A percentile compares a stretch with the other conserved stretches of the same genome.
phyloP scores from a whole-genome alignment of 768 basidiomycete species.

The Auriscalpium microsporum region DNA sequence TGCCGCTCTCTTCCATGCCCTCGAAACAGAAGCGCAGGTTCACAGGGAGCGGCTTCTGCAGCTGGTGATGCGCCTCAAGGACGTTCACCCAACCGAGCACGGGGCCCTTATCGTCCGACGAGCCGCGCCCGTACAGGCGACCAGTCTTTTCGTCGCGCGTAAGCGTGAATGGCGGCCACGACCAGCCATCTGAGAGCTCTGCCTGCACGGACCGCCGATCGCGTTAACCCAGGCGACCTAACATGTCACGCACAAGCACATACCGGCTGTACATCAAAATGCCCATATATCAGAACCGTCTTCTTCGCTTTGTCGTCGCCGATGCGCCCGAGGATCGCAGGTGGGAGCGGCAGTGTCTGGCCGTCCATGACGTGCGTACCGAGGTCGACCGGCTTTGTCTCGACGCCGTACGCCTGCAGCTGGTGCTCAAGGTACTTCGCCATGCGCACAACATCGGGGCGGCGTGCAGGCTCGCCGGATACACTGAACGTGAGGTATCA shows the following conservation, averaged over 20 bases:
- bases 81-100: slow-evolving; percentile 86
- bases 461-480: slow-evolving; percentile 60
- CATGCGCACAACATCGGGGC: slow-evolving; percentile 80
- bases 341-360: slow-evolving; percentile 66
- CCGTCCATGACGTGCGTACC: slow-evolving; percentile 72
- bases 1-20: slow-evolving; percentile 95
- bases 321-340: slow-evolving; percentile 72
- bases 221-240: not conserved
- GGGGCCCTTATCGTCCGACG: slow-evolving; percentile 88
- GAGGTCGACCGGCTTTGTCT: slow-evolving; percentile 64
- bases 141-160: slow-evolving; percentile 42
- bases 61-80: slow-evolving; percentile 70
- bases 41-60: slow-evolving; percentile 68
- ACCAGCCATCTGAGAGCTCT: slow-evolving; percentile 69
- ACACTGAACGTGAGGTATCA: slow-evolving; percentile 30
- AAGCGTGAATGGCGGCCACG: slow-evolving; percentile 76
- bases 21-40: slow-evolving; percentile 91
- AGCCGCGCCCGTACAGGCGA: slow-evolving; percentile 76
- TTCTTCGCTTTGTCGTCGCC: slow-evolving; percentile 86
- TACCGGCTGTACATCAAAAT: slow-evolving; percentile 93
- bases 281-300: slow-evolving; percentile 89
- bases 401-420: slow-evolving; percentile 70
- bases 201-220: slow-evolving; percentile 23
- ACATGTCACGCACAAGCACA: slow-evolving; percentile 14
- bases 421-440: slow-evolving; percentile 69